Percentiles rank a stretch among this genome's conserved stretches.
These are phyloP conservation scores for Schizophyllum amplum DNA, from an alignment of 1,284 basidiomycete species.

Conservation along the genomic window DNA sequence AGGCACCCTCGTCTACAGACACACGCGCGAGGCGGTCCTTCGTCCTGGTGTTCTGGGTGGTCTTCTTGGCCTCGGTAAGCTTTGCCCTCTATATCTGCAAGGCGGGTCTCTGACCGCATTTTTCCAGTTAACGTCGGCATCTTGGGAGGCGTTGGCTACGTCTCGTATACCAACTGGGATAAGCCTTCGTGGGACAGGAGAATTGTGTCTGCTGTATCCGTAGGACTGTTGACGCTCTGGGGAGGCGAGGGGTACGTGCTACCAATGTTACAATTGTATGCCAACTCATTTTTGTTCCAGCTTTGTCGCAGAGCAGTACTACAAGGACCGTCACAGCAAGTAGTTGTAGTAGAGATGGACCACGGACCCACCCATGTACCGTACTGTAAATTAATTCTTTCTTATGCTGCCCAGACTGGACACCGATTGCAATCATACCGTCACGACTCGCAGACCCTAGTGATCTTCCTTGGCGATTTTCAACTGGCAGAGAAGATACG, in stretches of 20 bases:
- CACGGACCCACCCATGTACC: neutral
- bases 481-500: no score
- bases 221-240: slow-evolving; percentile 60
- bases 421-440: no score
- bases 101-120: neutral
- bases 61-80: slow-evolving; percentile 50
- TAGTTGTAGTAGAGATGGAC: neutral
- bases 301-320: neutral
- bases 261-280: no score
- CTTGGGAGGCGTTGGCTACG: slow-evolving; percentile 61
- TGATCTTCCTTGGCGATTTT: no score
- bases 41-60: slow-evolving; percentile 67
- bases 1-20: slow-evolving; percentile 52
- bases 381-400: neutral
- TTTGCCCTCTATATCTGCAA: neutral
- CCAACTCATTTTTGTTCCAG: neutral
- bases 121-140: slow-evolving; percentile 59
- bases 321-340: neutral
- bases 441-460: no score
- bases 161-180: slow-evolving; percentile 65
- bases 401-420: no score
- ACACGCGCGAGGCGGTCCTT: slow-evolving; percentile 51
- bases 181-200: slow-evolving; percentile 63
- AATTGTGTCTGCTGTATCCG: slow-evolving; percentile 52
- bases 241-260: slow-evolving; percentile 60